Evolutionary conservation across 192 early-diverging fungal genomes (phyloP).

Genomic region (Entomortierella parvispora): DNA sequence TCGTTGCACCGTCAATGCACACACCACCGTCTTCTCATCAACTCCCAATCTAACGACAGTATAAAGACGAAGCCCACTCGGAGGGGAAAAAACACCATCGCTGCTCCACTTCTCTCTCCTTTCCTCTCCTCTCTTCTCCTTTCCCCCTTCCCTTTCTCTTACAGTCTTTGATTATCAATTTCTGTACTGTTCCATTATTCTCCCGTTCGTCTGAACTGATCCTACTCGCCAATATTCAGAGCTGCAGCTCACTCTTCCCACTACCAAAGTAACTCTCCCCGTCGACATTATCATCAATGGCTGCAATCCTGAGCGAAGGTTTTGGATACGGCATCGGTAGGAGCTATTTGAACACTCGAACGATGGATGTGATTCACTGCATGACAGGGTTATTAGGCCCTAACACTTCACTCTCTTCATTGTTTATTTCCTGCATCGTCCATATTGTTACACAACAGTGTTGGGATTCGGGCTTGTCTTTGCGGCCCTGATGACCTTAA

Average conservation of each 20-base stretch:
- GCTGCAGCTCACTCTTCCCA: not conserved
- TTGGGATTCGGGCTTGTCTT: constrained; percentile 64
- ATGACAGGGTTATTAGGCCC: not conserved
- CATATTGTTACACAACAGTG: constrained; percentile 6
- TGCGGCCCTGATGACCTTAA: constrained; percentile 67
- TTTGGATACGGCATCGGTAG: constrained; percentile 53
- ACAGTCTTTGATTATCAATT: too few species aligned
- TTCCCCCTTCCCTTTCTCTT: not conserved
- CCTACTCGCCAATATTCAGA: not conserved
- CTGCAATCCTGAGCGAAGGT: constrained; percentile 37
- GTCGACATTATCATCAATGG: too few species aligned
- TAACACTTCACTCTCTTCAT: not conserved
- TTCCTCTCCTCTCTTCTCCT: not conserved
- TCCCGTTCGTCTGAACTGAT: too few species aligned
- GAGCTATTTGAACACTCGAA: not conserved
- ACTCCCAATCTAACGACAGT: too few species aligned
- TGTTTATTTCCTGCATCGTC: not conserved
- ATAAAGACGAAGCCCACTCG: too few species aligned
- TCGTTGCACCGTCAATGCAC: too few species aligned
- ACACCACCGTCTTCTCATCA: too few species aligned
- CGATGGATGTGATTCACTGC: too few species aligned
- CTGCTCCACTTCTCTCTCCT: not conserved
- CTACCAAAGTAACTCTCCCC: too few species aligned
- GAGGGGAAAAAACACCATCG: too few species aligned
- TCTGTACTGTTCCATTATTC: too few species aligned